phyloP scores from a whole-genome alignment of 2,329 filamentous ascomycete genomes.

The Coniochaeta ligniaria region DNA sequence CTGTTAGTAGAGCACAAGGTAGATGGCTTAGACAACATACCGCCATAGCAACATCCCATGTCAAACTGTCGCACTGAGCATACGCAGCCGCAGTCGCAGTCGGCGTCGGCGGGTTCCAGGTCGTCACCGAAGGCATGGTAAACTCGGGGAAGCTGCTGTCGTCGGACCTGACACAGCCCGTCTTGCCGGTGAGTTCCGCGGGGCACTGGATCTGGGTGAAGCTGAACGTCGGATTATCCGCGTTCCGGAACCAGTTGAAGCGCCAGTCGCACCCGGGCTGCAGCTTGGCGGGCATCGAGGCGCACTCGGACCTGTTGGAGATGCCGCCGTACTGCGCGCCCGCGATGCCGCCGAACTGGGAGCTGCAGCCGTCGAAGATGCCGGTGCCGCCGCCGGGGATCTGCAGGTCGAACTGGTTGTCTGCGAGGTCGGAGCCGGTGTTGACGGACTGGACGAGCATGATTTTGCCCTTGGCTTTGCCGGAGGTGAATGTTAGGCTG shows the following conservation, averaged over 20 bases:
- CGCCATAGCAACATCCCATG: conserved; percentile 7
- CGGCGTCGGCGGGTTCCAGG: conserved; percentile 5
- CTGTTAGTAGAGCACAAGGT: not conserved
- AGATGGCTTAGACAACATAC: not conserved
- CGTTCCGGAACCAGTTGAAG: conserved; percentile 44
- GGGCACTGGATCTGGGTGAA: conserved; percentile 41
- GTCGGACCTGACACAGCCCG: conserved; percentile 22
- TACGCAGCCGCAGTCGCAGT: conserved; percentile 7
- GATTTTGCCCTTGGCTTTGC: conserved; percentile 48
- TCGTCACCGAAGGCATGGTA: conserved; percentile 5
- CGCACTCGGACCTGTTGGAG: conserved; percentile 31
- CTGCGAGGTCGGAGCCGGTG: conserved; percentile 48
- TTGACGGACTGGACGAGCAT: conserved; percentile 61
- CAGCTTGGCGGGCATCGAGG: conserved; percentile 33
- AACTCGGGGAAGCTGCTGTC: conserved; percentile 8
- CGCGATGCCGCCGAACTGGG: conserved; percentile 34
- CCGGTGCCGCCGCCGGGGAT: conserved; percentile 51
- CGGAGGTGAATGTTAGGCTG: conserved; percentile 44
- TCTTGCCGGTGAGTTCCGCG: conserved; percentile 30
- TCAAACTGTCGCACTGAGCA: conserved; percentile 5
- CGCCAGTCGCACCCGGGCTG: conserved; percentile 43
- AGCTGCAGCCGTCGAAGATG: conserved; percentile 43
- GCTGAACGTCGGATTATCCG: conserved; percentile 39
- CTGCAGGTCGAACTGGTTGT: conserved; percentile 53
- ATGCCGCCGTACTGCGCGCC: conserved; percentile 41